phyloP scores from a whole-genome alignment of 225 moss, liverwort and hornwort species.

The Marchantia paleacea region DNA sequence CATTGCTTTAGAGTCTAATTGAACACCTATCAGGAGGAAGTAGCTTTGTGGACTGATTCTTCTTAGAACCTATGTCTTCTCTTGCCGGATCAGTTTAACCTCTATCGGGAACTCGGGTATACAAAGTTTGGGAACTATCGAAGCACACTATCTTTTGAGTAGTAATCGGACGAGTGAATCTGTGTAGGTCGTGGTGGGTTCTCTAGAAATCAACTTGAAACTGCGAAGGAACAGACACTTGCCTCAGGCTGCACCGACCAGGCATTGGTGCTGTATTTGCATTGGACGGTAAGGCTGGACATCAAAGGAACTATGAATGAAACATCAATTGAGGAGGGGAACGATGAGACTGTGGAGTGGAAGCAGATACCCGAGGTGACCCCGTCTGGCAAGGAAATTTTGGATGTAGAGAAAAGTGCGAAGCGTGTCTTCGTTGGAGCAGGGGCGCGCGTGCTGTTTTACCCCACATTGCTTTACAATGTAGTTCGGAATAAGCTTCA shows the following conservation, averaged over 20 bases:
- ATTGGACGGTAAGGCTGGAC: neutral
- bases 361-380: slow-evolving; percentile 56
- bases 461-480: slow-evolving; percentile 89
- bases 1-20: neutral
- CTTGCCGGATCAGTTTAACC: neutral
- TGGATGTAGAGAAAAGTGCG: slow-evolving; percentile 55
- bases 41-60: neutral
- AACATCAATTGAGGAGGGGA: slow-evolving; percentile 51
- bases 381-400: slow-evolving; percentile 45
- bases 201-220: neutral
- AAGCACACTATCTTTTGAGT: neutral
- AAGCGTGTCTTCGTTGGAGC: slow-evolving; percentile 89
- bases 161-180: neutral
- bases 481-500: slow-evolving; percentile 90
- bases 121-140: neutral
- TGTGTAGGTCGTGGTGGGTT: neutral
- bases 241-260: neutral
- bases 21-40: neutral
- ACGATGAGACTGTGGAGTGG: slow-evolving; percentile 72
- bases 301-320: slow-evolving; percentile 55
- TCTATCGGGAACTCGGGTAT: neutral
- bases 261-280: neutral
- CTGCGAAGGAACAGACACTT: neutral
- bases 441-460: slow-evolving; percentile 87
- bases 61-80: neutral